Evolutionary conservation across 306 rosid genomes (phyloP).

Genomic region (Acacia crassicarpa): DNA sequence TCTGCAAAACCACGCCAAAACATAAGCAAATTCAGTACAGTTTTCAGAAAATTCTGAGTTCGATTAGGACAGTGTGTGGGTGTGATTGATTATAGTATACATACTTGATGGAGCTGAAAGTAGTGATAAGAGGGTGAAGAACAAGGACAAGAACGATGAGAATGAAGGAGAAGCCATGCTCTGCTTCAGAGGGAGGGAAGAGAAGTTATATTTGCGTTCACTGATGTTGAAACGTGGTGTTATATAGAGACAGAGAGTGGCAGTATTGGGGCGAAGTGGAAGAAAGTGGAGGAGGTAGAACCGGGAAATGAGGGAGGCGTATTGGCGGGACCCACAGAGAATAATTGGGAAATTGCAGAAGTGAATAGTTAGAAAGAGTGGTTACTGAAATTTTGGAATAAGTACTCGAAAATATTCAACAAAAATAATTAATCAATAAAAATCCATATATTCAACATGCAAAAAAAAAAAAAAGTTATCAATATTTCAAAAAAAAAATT

Average conservation of each 20-base stretch:
- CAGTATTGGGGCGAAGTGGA: conserved; percentile 22
- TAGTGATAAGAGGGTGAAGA: conserved; percentile 30
- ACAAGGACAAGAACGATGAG: neutral
- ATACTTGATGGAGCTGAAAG: conserved; percentile 47
- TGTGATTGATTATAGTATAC: neutral
- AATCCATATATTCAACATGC: too few species aligned
- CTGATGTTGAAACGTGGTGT: neutral
- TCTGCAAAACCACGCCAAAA: conserved; percentile 26
- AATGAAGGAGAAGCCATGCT: conserved; percentile 51
- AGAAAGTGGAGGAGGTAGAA: neutral
- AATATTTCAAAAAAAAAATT: too few species aligned
- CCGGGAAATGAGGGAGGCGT: neutral
- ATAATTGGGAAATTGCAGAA: neutral
- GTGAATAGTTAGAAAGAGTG: neutral
- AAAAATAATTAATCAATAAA: neutral
- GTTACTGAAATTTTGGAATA: neutral
- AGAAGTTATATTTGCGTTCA: neutral
- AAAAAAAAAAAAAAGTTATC: too few species aligned
- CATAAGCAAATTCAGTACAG: neutral
- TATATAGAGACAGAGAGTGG: conserved; percentile 31
- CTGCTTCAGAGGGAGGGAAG: conserved; percentile 26
- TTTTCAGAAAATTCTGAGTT: neutral
- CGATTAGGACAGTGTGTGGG: neutral
- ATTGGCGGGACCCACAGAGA: conserved; percentile 7
- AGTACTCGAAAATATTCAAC: neutral